phyloP scores from a whole-genome alignment of 2,329 filamentous ascomycete genomes.

The Chaetomium globosum region DNA sequence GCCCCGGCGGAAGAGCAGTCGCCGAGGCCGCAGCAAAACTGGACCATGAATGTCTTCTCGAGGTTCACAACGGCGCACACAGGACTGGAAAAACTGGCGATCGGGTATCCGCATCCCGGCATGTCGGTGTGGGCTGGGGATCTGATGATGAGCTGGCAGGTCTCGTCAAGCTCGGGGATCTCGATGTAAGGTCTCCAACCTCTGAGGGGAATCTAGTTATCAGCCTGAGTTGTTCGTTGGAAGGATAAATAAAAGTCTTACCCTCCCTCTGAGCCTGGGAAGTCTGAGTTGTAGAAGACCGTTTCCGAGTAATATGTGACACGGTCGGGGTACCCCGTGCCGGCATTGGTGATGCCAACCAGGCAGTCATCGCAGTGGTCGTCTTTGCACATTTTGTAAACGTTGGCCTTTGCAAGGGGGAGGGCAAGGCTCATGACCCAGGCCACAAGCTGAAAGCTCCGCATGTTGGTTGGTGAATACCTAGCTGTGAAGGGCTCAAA shows the following conservation, averaged over 20 bases:
- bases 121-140: background rate
- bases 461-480: background rate
- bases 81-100: background rate
- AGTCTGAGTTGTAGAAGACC: background rate
- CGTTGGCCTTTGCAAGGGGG: background rate
- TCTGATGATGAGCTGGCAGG: background rate
- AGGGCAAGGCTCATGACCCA: background rate
- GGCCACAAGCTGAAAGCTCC: background rate
- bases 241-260: background rate
- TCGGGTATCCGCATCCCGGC: background rate
- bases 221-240: background rate
- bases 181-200: background rate
- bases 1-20: background rate
- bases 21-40: background rate
- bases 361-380: background rate
- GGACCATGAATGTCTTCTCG: constrained; percentile 2
- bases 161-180: background rate
- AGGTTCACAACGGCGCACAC: constrained; percentile 1
- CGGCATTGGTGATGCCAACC: background rate
- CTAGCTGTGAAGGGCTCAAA: background rate
- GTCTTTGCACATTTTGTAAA: constrained; percentile 6
- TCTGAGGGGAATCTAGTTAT: background rate
- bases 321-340: background rate
- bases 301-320: background rate
- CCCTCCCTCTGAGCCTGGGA: background rate